These are phyloP conservation scores for Phytophthora crassamura DNA, from an alignment of 352 stramenopile species.

Conservation along the genomic window DNA sequence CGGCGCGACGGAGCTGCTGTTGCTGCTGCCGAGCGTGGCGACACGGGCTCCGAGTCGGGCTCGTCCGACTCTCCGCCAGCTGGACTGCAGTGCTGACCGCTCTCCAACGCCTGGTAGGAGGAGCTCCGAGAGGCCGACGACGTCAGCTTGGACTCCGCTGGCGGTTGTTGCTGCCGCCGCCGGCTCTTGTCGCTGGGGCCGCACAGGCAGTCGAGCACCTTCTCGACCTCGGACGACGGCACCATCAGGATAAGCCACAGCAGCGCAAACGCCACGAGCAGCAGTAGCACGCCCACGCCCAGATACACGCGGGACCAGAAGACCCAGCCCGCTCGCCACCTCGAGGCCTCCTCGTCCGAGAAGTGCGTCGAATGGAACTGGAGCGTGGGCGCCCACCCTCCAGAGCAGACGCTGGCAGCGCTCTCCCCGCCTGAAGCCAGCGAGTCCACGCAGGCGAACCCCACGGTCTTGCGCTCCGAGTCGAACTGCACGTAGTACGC, in stretches of 20 bases:
- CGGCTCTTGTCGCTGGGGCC: constrained; percentile 19
- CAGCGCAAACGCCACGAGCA: constrained; percentile 38
- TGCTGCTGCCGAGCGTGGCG: constrained; percentile 1
- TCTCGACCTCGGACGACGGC: constrained; percentile 34
- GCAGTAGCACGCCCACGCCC: constrained; percentile 39
- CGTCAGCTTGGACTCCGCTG: background rate
- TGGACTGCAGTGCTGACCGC: background rate
- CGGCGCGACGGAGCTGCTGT: constrained; percentile 19
- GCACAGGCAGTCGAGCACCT: constrained; percentile 30
- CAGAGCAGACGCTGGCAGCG: constrained; percentile 25
- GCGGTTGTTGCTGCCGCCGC: constrained; percentile 10
- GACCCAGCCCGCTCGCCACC: constrained; percentile 31
- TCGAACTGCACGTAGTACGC: constrained; percentile 79
- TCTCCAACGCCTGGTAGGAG: constrained; percentile 17
- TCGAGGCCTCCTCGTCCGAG: constrained; percentile 22
- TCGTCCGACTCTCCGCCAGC: constrained; percentile 3
- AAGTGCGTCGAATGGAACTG: constrained; percentile 45
- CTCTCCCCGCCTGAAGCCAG: background rate
- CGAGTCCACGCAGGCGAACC: constrained; percentile 54
- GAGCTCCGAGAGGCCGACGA: background rate
- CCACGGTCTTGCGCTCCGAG: constrained; percentile 40
- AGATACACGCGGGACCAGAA: constrained; percentile 53
- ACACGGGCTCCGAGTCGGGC: constrained; percentile 23
- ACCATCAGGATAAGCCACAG: constrained; percentile 46
- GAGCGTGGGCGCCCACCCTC: constrained; percentile 47